A percentile compares a stretch with the other conserved stretches of the same genome.
These are phyloP conservation scores for Fagopyrum homotropicum DNA, from an alignment of 148 eudicot genomes.

Conservation along the genomic window DNA sequence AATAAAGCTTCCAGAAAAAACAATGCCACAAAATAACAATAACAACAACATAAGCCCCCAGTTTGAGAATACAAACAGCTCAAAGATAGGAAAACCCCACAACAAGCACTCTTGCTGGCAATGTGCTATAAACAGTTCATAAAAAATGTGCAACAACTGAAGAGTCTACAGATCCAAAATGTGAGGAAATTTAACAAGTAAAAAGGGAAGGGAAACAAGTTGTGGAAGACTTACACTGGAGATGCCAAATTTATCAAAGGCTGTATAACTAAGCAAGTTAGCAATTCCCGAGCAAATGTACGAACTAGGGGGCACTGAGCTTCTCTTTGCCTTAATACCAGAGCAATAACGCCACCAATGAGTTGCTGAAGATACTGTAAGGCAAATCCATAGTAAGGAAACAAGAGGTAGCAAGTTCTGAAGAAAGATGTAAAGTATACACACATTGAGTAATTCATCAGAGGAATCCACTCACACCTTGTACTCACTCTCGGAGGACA, in stretches of 20 bases:
- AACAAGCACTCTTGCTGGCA: neutral
- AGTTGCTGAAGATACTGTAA: conserved; percentile 76
- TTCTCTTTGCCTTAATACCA: conserved; percentile 77
- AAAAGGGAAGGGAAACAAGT: neutral
- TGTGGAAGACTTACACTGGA: conserved; percentile 63
- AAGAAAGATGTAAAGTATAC: neutral
- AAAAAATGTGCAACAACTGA: neutral
- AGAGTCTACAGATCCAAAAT: conserved; percentile 2
- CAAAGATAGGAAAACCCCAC: neutral
- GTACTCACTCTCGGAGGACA: conserved; percentile 93
- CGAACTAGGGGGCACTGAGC: conserved; percentile 89
- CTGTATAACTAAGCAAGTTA: conserved; percentile 85
- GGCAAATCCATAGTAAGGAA: conserved; percentile 16
- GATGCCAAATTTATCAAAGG: conserved; percentile 85
- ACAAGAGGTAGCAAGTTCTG: neutral
- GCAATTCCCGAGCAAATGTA: conserved; percentile 79
- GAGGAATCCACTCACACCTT: conserved; percentile 64
- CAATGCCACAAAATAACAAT: neutral
- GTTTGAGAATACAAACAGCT: neutral
- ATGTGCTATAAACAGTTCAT: neutral
- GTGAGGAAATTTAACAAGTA: neutral
- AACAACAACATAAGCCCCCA: neutral
- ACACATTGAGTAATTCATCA: conserved; percentile 20
- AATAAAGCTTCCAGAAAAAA: neutral
- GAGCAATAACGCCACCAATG: conserved; percentile 67